A percentile compares a stretch with the other conserved stretches of the same genome.
Evolutionary conservation across 2,329 filamentous ascomycete species (phyloP).

Genomic region (Cladobotryum mycophilum): DNA sequence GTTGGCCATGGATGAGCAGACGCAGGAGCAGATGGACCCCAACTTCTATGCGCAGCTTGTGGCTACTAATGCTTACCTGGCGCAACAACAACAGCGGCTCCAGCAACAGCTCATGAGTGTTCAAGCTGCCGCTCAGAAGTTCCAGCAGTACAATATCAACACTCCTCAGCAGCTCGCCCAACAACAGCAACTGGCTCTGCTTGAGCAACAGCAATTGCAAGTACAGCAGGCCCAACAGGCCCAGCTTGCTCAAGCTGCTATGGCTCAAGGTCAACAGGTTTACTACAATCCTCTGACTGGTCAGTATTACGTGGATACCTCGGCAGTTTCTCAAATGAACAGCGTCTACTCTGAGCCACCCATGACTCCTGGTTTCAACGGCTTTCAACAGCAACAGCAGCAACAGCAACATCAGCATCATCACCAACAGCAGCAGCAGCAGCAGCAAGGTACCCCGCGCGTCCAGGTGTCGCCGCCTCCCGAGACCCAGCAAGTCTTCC

Average conservation of each 20-base stretch:
- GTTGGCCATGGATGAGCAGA: constrained; percentile 64
- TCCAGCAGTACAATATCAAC: constrained; percentile 68
- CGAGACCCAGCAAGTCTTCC: constrained; percentile 46
- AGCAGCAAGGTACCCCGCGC: constrained; percentile 55
- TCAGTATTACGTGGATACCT: constrained; percentile 75
- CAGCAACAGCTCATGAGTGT: constrained; percentile 87
- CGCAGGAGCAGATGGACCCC: constrained; percentile 73
- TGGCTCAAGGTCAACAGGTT: constrained; percentile 63
- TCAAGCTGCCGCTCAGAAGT: constrained; percentile 76
- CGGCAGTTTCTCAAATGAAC: constrained; percentile 40
- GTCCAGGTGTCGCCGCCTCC: constrained; percentile 79
- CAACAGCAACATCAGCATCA: constrained; percentile 41
- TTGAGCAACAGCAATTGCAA: constrained; percentile 39
- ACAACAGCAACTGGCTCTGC: constrained; percentile 42
- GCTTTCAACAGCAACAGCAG: constrained; percentile 30
- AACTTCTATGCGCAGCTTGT: constrained; percentile 82
- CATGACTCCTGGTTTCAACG: constrained; percentile 27
- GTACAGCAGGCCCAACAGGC: constrained; percentile 38
- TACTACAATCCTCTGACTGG: constrained; percentile 84
- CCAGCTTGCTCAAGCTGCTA: constrained; percentile 30
- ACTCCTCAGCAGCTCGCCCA: constrained; percentile 41
- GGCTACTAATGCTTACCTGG: constrained; percentile 84
- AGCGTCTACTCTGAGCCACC: constrained; percentile 39
- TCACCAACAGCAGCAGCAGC: constrained; percentile 36
- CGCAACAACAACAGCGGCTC: constrained; percentile 88